A percentile compares a stretch with the other conserved stretches of the same genome.
phyloP scores from a whole-genome alignment of 352 stramenopile genomes.

The Globisporangium splendens region DNA sequence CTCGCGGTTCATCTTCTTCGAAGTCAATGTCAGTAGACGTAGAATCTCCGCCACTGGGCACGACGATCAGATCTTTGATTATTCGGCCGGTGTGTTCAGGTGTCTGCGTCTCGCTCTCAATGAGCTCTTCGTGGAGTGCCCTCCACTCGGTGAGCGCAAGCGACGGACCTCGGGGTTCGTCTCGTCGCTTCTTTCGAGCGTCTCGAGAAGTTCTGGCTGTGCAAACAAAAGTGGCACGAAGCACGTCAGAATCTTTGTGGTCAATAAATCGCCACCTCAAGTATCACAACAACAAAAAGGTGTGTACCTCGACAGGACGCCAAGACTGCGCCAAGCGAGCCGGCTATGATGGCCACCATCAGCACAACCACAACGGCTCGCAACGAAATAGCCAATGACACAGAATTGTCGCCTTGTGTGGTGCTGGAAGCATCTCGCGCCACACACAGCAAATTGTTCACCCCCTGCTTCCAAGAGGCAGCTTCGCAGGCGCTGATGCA shows the following conservation, averaged over 20 bases:
- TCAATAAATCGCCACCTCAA: too few relatives aligned
- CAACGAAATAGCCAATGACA: too few relatives aligned
- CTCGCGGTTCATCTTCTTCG: too few relatives aligned
- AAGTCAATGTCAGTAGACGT: too few relatives aligned
- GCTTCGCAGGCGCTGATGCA: constrained; percentile 37
- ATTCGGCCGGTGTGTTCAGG: not conserved
- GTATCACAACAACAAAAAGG: too few relatives aligned
- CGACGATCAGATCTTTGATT: not conserved
- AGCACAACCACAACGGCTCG: too few relatives aligned
- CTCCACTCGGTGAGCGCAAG: constrained; percentile 16
- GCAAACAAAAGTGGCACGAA: too few relatives aligned
- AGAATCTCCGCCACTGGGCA: not conserved
- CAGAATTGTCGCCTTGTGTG: not conserved
- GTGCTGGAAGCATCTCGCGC: constrained; percentile 7
- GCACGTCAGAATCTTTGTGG: too few relatives aligned
- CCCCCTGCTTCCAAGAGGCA: constrained; percentile 14
- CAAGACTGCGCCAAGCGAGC: too few relatives aligned
- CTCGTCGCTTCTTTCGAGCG: too few relatives aligned
- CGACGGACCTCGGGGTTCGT: not conserved
- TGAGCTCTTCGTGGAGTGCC: constrained; percentile 21
- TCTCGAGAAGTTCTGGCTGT: not conserved
- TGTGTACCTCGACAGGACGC: too few relatives aligned
- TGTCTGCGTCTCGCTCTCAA: constrained; percentile 12
- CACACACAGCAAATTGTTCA: constrained; percentile 17
- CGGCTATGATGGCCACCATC: too few relatives aligned